Percentiles rank a stretch among this genome's conserved stretches.
phyloP scores from a whole-genome alignment of 2,329 filamentous ascomycete genomes.

The Pseudogymnoascus sp. region DNA sequence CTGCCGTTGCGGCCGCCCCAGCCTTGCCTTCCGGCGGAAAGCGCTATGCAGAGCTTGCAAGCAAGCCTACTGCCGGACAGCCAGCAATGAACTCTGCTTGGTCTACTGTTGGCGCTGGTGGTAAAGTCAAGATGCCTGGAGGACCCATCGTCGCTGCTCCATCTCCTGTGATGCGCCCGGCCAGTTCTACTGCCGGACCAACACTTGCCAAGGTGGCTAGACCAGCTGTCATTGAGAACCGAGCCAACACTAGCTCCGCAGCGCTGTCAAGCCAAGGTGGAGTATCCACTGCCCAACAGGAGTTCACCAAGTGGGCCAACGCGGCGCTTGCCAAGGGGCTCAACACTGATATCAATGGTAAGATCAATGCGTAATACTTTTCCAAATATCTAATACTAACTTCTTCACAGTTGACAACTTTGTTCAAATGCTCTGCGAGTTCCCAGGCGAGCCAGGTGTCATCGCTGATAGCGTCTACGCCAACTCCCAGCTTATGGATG shows the following conservation, averaged over 20 bases:
- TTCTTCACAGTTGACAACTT: constrained; percentile 55
- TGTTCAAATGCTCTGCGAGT: constrained; percentile 63
- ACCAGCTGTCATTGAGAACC: constrained; percentile 30
- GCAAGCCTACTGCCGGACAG: constrained; percentile 53
- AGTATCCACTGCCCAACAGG: constrained; percentile 60
- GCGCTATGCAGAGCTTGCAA: constrained; percentile 88
- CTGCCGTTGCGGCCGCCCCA: constrained; percentile 38
- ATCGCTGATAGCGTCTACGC: constrained; percentile 88
- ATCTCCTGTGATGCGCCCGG: constrained; percentile 31
- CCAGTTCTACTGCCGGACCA: constrained; percentile 26
- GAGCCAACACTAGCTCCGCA: constrained; percentile 40
- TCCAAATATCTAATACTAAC: background rate
- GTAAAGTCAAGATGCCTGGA: constrained; percentile 75
- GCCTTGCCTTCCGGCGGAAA: constrained; percentile 53
- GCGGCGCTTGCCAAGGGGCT: constrained; percentile 69
- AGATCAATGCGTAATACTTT: constrained; percentile 23
- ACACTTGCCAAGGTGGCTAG: constrained; percentile 47
- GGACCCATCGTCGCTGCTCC: constrained; percentile 45
- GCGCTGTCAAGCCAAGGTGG: constrained; percentile 32
- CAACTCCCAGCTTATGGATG: constrained; percentile 82
- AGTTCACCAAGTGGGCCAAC: constrained; percentile 90
- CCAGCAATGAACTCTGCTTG: constrained; percentile 58
- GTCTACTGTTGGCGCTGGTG: constrained; percentile 91
- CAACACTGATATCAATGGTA: constrained; percentile 60
- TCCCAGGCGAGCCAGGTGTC: constrained; percentile 71